These are phyloP conservation scores for Globisporangium ultimum DNA, from an alignment of 352 stramenopile genomes.

Conservation along the genomic window DNA sequence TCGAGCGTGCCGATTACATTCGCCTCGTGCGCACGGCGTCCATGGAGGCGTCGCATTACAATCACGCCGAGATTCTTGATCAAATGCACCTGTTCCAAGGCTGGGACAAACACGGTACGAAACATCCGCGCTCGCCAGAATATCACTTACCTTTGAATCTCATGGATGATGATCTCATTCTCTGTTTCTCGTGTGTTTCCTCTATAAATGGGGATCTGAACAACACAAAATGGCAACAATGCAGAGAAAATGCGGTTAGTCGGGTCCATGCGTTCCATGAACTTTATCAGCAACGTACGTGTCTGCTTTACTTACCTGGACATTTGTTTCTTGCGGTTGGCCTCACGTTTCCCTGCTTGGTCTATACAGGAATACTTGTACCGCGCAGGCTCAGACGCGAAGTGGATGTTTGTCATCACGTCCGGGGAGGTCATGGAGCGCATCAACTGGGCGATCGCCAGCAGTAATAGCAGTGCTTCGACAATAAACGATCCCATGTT, in stretches of 20 bases:
- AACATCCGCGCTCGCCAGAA: too few species aligned
- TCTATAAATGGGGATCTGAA: not conserved
- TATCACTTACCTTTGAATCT: not conserved
- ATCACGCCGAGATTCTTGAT: conserved; percentile 72
- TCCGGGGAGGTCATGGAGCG: conserved; percentile 66
- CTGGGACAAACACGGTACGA: conserved; percentile 64
- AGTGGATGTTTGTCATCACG: conserved; percentile 75
- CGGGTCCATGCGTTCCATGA: conserved; percentile 55
- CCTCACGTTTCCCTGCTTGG: not conserved
- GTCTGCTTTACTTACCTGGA: not conserved
- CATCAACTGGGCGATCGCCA: conserved; percentile 35
- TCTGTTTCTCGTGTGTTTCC: too few species aligned
- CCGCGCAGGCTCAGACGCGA: conserved; percentile 51
- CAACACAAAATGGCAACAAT: not conserved
- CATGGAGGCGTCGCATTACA: conserved; percentile 79
- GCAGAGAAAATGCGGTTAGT: conserved; percentile 76
- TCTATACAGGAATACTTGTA: conserved; percentile 62
- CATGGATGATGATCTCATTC: not conserved
- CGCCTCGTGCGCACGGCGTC: conserved; percentile 68
- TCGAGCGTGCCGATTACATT: conserved; percentile 71
- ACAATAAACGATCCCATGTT: conserved; percentile 19
- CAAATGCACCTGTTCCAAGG: conserved; percentile 69
- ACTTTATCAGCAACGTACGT: conserved; percentile 63
- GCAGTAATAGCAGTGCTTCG: conserved; percentile 4
- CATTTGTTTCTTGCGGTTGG: too few species aligned